A percentile compares a stretch with the other conserved stretches of the same genome.
These are phyloP conservation scores for Quercus dentata DNA, from an alignment of 306 rosid species.

Conservation along the genomic window DNA sequence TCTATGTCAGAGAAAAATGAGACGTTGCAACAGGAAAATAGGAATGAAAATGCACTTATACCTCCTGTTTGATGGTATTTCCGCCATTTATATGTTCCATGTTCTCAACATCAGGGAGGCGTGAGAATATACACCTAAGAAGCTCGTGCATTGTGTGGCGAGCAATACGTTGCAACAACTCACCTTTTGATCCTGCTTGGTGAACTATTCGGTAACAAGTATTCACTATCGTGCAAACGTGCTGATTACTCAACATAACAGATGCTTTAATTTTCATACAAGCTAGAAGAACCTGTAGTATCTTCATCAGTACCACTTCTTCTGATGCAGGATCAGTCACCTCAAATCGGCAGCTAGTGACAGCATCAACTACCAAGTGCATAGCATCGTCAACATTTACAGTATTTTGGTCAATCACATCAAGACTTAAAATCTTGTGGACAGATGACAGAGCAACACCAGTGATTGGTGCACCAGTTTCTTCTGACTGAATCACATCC, in stretches of 20 bases:
- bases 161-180: slow-evolving; percentile 88
- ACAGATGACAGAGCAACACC: slow-evolving; percentile 93
- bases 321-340: slow-evolving; percentile 93
- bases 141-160: slow-evolving; percentile 93
- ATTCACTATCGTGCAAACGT: slow-evolving; percentile 94
- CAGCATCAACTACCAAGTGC: slow-evolving; percentile 94
- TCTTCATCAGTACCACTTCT: slow-evolving; percentile 91
- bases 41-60: slow-evolving; percentile 24
- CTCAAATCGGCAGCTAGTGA: slow-evolving; percentile 96
- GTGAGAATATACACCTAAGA: slow-evolving; percentile 84
- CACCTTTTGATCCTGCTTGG: slow-evolving; percentile 92
- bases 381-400: slow-evolving; percentile 85
- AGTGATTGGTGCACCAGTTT: slow-evolving; percentile 95
- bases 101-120: slow-evolving; percentile 83
- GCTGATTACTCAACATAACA: slow-evolving; percentile 88
- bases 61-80: slow-evolving; percentile 54
- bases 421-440: slow-evolving; percentile 85
- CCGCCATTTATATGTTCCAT: slow-evolving; percentile 64
- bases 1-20: slow-evolving; percentile 8
- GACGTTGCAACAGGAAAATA: neutral
- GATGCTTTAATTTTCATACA: slow-evolving; percentile 99
- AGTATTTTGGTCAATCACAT: slow-evolving; percentile 83
- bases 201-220: slow-evolving; percentile 95
- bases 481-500: slow-evolving; percentile 91
- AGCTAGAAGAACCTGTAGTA: slow-evolving; percentile 90